Conservation (phyloP, 75 land plant species). For the Pinus tabuliformis region DNA sequence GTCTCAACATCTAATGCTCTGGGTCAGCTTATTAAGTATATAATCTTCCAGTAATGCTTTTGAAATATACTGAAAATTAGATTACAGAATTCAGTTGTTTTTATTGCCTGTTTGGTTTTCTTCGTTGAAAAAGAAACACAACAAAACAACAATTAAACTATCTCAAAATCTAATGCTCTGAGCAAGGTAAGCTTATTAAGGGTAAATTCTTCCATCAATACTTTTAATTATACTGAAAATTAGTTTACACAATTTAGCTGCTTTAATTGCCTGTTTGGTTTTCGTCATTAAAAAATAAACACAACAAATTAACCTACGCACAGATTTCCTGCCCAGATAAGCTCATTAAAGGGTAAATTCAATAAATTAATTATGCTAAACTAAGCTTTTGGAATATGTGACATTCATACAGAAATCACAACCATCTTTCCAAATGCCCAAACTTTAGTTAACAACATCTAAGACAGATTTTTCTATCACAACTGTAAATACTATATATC, state of each 20-base stretch:
- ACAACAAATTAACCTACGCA: not conserved
- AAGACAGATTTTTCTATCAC: not conserved
- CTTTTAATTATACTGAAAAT: not conserved
- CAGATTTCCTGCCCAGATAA: not conserved
- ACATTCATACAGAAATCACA: not conserved
- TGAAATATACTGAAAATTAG: not conserved
- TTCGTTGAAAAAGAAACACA: too few species aligned
- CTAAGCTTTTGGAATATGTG: not conserved
- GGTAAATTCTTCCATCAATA: too few species aligned
- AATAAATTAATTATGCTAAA: not conserved
- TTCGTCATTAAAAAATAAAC: not conserved
- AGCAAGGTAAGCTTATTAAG: too few species aligned
- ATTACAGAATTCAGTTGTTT: not conserved
- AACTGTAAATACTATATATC: not conserved
- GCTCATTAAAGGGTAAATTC: not conserved
- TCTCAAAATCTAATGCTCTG: too few species aligned
- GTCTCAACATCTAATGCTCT: not conserved
- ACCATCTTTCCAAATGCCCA: not conserved
- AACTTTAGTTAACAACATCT: not conserved
- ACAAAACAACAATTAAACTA: too few species aligned
- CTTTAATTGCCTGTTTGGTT: not conserved
- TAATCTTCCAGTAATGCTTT: too few species aligned
- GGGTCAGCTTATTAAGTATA: too few species aligned
- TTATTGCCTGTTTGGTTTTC: not conserved
- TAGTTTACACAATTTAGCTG: not conserved